These are phyloP conservation scores for Heteromeles arbutifolia DNA, from an alignment of 306 rosid genomes.

Conservation along the genomic window DNA sequence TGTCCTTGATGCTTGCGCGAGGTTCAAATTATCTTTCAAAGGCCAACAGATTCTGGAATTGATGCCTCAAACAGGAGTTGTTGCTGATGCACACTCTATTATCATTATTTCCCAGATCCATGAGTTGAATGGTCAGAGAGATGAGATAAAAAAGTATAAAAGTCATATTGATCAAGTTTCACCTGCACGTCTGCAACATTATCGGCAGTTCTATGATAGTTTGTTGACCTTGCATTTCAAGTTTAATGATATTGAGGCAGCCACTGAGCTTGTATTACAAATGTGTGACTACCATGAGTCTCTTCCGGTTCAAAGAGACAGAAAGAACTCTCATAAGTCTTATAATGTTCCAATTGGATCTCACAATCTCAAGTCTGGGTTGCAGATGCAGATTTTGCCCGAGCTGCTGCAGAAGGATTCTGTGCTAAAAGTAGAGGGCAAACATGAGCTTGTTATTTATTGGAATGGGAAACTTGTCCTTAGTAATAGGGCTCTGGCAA, in stretches of 20 bases:
- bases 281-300: conserved; percentile 37
- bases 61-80: conserved; percentile 43
- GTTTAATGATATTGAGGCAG: conserved; percentile 60
- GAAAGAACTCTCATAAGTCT: conserved; percentile 29
- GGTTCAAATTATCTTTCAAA: conserved; percentile 56
- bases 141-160: conserved; percentile 60
- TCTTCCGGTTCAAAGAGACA: conserved; percentile 20
- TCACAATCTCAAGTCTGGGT: conserved; percentile 40
- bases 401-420: conserved; percentile 60
- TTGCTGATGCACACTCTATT: conserved; percentile 71
- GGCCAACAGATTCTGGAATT: conserved; percentile 52
- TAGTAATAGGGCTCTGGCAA: conserved; percentile 55
- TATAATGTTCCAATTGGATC: conserved; percentile 67
- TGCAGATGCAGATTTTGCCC: conserved; percentile 56
- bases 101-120: conserved; percentile 51
- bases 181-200: neutral
- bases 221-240: conserved; percentile 81
- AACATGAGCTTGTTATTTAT: conserved; percentile 43
- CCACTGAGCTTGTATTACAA: conserved; percentile 55
- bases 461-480: conserved; percentile 55
- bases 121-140: conserved; percentile 73
- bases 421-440: conserved; percentile 55
- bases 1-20: conserved; percentile 75
- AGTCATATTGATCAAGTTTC: neutral
- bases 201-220: conserved; percentile 64